These are phyloP conservation scores for Lodderomyces oxycetoniae DNA, from an alignment of 1,139 yeast genomes.

Conservation along the genomic window DNA sequence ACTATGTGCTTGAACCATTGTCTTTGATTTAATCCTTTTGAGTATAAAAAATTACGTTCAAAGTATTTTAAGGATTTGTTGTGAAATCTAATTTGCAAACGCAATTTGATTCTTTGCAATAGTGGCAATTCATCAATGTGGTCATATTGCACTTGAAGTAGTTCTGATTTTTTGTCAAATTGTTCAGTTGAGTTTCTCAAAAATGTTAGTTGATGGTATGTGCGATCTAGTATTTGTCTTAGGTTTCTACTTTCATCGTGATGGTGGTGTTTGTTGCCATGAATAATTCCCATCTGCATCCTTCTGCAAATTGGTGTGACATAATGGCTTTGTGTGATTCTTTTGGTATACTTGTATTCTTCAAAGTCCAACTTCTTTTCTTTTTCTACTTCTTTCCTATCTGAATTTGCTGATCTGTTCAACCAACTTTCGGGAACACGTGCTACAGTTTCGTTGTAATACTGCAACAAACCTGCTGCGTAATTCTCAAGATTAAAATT, in stretches of 20 bases:
- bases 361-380: conserved; percentile 12
- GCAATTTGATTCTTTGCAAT: conserved; percentile 42
- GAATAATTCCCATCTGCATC: conserved; percentile 8
- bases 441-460: conserved; percentile 25
- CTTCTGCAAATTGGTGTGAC: conserved; percentile 7
- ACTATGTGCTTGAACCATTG: conserved; percentile 86
- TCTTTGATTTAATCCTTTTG: conserved; percentile 60
- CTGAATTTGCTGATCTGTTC: conserved; percentile 15
- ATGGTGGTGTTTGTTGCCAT: conserved; percentile 1
- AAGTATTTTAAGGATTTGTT: conserved; percentile 47
- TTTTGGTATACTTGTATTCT: conserved; percentile 20
- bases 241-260: conserved; percentile 21
- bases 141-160: conserved; percentile 34
- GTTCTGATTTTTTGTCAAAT: conserved; percentile 35
- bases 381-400: conserved; percentile 14
- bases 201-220: conserved; percentile 23
- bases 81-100: conserved; percentile 29
- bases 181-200: conserved; percentile 24
- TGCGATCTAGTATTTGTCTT: conserved; percentile 23
- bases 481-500: conserved; percentile 35
- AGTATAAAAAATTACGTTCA: conserved; percentile 64
- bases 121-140: conserved; percentile 28
- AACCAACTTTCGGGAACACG: conserved; percentile 35
- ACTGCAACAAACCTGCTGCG: conserved; percentile 27
- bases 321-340: conserved; percentile 25